Base-by-base conservation (phyloP, 2,329 filamentous ascomycete species). In the Clathrospora elynae region DNA sequence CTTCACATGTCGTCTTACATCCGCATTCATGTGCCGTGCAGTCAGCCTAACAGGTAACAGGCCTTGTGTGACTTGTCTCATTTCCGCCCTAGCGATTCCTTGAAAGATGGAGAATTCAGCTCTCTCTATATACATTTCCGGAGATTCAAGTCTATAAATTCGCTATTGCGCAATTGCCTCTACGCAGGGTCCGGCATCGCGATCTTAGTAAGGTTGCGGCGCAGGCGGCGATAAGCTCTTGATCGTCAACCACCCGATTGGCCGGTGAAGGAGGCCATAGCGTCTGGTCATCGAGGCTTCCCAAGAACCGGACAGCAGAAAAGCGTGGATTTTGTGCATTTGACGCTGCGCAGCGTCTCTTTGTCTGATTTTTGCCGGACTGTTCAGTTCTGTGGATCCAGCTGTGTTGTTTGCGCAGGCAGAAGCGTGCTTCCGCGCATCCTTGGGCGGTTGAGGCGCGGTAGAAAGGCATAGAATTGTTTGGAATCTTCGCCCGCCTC, bases 401-500 rank as follows among this genome's bases (percentile, higher is more conserved):
- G 12, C 5, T 22, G 12, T 10, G 19, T 14, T 6, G 16, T 38
- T 44, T 44, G 40, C 23, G 44, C 44, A 47, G 34, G 24, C 44
- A 26, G 34, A 26, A 19, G 18, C 9, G 25, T 30, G 20, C 14
- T 11, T 41, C 22, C 19, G 44, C 28, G 41, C 35, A 25, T 16
- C 24, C 49, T 59, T 46, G 62, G 60, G 66, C 59, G 51, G 57
- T 49, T 53, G 57, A 52, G 49, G 50, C 44, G 47, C 50, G 35
- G 55, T 67, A 54, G 66, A 70, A 70, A 35, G 44, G 40, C 52
- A 51, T 68, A 47, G 66, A 70, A 70, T 50, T 54, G 29, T 22
- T 58, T 57, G 51, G 65, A 70, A 68, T 47, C 55, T 69, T 67
- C 61, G 59, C 35, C 54, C 52, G 57, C 58, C n/a, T 65, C 64